Evolutionary conservation across 1,284 basidiomycete species (phyloP).

Genomic region (Rhodotorula sp.): DNA sequence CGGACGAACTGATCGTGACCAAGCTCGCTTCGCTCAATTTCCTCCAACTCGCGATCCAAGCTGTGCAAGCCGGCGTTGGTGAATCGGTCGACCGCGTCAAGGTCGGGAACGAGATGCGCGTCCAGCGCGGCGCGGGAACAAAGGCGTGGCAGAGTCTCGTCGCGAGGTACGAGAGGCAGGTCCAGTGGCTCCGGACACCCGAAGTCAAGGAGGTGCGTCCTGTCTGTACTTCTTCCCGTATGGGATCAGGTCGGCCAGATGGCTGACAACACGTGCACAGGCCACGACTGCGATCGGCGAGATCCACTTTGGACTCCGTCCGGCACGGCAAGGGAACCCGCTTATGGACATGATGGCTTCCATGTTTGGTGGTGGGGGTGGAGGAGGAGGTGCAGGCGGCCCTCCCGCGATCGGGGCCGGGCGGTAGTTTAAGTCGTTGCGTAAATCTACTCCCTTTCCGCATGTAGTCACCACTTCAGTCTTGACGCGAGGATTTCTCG

Average conservation of each 20-base stretch:
- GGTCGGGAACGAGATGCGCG: constrained; percentile 26
- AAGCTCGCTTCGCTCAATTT: constrained; percentile 76
- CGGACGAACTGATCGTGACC: constrained; percentile 68
- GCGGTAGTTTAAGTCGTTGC: neutral
- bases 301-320: constrained; percentile 73
- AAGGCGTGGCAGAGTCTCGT: constrained; percentile 37
- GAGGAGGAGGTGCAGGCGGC: constrained; percentile 16
- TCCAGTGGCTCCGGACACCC: constrained; percentile 55
- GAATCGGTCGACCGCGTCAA: constrained; percentile 46
- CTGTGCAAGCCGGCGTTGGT: constrained; percentile 73
- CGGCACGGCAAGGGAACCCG: constrained; percentile 71
- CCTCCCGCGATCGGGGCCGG: neutral
- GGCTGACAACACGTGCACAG: constrained; percentile 45
- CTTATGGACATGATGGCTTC: constrained; percentile 66
- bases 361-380: constrained; percentile 66
- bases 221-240: too few relatives aligned
- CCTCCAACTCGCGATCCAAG: constrained; percentile 75
- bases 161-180: constrained; percentile 42
- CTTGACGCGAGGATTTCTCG: neutral
- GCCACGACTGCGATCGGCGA: constrained; percentile 62
- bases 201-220: constrained; percentile 72
- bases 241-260: too few relatives aligned
- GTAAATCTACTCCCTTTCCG: neutral
- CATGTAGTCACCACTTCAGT: too few relatives aligned
- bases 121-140: constrained; percentile 35